Conservation (phyloP, 306 rosid species). For the Quercus variabilis region DNA sequence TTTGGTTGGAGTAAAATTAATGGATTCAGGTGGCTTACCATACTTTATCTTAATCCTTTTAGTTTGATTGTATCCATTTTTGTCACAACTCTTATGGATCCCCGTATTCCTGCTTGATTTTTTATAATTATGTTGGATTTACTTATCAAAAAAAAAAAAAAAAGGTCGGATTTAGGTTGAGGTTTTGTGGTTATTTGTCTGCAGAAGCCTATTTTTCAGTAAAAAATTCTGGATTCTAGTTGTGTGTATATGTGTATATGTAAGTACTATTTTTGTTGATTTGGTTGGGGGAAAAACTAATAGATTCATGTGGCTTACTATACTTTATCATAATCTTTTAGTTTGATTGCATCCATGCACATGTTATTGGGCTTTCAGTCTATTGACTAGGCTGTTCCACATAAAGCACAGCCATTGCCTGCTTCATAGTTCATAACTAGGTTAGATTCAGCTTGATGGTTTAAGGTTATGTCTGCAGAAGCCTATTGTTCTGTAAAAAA, state of each 20-base stretch:
- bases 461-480: background rate
- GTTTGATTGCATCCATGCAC: no score
- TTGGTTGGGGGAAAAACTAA: no score
- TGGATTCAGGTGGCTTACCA: background rate
- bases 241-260: background rate
- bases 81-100: no score
- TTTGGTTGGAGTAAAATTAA: background rate
- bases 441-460: background rate
- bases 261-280: no score
- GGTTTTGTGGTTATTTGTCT: background rate
- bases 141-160: no score
- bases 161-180: background rate
- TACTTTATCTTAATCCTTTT: no score
- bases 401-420: background rate
- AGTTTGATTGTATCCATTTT: no score
- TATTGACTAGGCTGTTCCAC: background rate
- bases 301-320: no score
- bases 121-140: background rate
- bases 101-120: slow-evolving; percentile 14
- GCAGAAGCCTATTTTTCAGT: background rate
- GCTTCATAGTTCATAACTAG: background rate
- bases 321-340: no score
- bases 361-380: no score
- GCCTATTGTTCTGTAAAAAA: background rate
- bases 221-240: background rate